Evolutionary conservation across 495 filamentous ascomycete species (phyloP), one percentile per base, ranked within the genome.

Genomic region (Amorphotheca resinae): DNA sequence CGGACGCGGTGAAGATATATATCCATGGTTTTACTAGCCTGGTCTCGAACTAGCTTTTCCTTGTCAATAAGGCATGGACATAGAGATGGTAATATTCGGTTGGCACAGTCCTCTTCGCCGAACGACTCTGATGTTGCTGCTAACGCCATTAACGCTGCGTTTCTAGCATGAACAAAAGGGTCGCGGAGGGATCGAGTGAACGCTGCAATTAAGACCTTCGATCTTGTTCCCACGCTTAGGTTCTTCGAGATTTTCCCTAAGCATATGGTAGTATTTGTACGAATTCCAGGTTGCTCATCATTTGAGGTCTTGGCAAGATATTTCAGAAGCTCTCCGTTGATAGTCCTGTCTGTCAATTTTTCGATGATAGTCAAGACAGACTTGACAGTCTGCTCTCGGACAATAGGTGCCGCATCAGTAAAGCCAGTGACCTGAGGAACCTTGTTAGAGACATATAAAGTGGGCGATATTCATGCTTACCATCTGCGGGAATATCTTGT

Each of bases 211-310:
- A 98, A 73, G 1, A 98, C 89, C 63, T 98, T 98, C 35, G 80
- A 72, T 43, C 89, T 72, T 7, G 80, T 84, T 60, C 76, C 76
- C 16, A 74, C 63, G 1, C 87, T 83, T 12, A 98, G 65, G 51
- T 93, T 82, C 51, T 84, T 88, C 1, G 91, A 87, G 48, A 98
- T 95, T 51, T 91, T 94, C 11, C 91, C 91, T 8, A 98, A 63
- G 56, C 91, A 96, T 22, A 98, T 96, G 0, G 93, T 96, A 0
- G 91, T 98, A 57, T 98, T 98, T 5, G 91, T 98, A 46, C 91
- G 75, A 41, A 98, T 98, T 5, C 91, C 91, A 14, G 93, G 89
- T 53, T 98, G 89, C 55, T 95, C 89, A 49, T 98, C 91, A 52
- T 96, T 96, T 28, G 91, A 84, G 5, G 89, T 95, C 55, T 95